These are phyloP conservation scores for Boletellus ananas DNA, from an alignment of 768 basidiomycete species.

Conservation along the genomic window DNA sequence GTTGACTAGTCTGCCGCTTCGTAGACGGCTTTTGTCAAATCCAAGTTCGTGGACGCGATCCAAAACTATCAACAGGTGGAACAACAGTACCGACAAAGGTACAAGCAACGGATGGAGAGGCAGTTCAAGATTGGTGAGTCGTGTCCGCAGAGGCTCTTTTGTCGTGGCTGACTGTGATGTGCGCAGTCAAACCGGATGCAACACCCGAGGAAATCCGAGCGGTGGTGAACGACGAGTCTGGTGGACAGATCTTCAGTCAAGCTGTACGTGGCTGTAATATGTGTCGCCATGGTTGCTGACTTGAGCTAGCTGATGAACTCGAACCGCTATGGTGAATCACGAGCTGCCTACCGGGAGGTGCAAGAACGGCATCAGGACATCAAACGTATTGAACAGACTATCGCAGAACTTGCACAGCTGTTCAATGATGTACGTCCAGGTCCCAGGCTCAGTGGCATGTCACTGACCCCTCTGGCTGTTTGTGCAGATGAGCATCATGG, in stretches of 20 bases:
- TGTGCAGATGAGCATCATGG: slow-evolving; percentile 84
- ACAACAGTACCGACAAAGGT: slow-evolving; percentile 70
- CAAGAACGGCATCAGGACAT: slow-evolving; percentile 96
- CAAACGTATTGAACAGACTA: slow-evolving; percentile 89
- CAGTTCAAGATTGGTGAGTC: slow-evolving; percentile 80
- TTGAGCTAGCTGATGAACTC: slow-evolving; percentile 74
- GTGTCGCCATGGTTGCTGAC: neutral
- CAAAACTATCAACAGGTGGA: slow-evolving; percentile 84
- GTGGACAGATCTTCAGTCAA: slow-evolving; percentile 86
- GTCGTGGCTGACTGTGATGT: neutral
- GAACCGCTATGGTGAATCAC: slow-evolving; percentile 85
- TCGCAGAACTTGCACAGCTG: slow-evolving; percentile 89
- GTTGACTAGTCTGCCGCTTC: slow-evolving; percentile 2
- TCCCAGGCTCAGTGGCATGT: neutral
- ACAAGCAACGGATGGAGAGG: slow-evolving; percentile 78
- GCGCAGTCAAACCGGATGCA: slow-evolving; percentile 85
- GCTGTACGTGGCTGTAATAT: slow-evolving; percentile 46
- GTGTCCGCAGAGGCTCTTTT: neutral
- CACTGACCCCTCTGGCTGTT: slow-evolving; percentile 2
- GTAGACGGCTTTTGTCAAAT: slow-evolving; percentile 40
- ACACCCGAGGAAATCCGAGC: slow-evolving; percentile 82
- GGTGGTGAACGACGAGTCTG: slow-evolving; percentile 81
- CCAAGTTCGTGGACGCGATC: slow-evolving; percentile 81
- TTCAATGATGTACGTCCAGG: slow-evolving; percentile 79
- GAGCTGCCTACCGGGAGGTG: slow-evolving; percentile 92